Percentiles rank a stretch among this genome's conserved stretches.
phyloP scores from a whole-genome alignment of 164 flowering plant genomes.

The Magnolia changhungtana region DNA sequence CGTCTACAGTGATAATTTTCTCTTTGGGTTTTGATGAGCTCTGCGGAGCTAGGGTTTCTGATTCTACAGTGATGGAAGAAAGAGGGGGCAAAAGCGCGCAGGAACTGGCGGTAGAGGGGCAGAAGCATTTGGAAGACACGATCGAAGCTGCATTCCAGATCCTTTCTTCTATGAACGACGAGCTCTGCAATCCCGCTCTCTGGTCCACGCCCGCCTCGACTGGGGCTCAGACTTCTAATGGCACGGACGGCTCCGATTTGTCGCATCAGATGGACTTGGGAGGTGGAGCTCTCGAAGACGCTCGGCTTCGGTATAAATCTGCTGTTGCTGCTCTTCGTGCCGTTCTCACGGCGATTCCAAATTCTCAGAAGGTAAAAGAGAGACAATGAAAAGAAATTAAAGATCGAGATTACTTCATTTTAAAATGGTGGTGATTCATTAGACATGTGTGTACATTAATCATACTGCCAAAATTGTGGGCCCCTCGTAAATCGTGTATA shows the following conservation, averaged over 20 bases:
- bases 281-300: slow-evolving; percentile 59
- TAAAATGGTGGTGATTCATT: neutral
- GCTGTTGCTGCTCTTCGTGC: slow-evolving; percentile 69
- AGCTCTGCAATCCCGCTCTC: slow-evolving; percentile 75
- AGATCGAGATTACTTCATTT: neutral
- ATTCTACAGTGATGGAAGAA: slow-evolving; percentile 10
- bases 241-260: slow-evolving; percentile 16
- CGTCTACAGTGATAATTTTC: too few species aligned
- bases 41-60: neutral
- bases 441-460: neutral
- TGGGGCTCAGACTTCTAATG: slow-evolving; percentile 12
- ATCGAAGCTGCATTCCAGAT: slow-evolving; percentile 69
- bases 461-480: neutral
- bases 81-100: slow-evolving; percentile 32
- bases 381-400: neutral
- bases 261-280: slow-evolving; percentile 43
- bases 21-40: too few species aligned
- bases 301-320: slow-evolving; percentile 69
- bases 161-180: slow-evolving; percentile 82
- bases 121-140: slow-evolving; percentile 66
- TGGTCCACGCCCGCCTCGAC: slow-evolving; percentile 53
- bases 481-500: neutral
- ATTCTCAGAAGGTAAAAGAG: slow-evolving; percentile 45
- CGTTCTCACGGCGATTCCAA: slow-evolving; percentile 60
- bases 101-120: slow-evolving; percentile 62